Evolutionary conservation across 2,329 filamentous ascomycete genomes (phyloP), one percentile per base, ranked within the genome.

Genomic region (Alternaria sp.): DNA sequence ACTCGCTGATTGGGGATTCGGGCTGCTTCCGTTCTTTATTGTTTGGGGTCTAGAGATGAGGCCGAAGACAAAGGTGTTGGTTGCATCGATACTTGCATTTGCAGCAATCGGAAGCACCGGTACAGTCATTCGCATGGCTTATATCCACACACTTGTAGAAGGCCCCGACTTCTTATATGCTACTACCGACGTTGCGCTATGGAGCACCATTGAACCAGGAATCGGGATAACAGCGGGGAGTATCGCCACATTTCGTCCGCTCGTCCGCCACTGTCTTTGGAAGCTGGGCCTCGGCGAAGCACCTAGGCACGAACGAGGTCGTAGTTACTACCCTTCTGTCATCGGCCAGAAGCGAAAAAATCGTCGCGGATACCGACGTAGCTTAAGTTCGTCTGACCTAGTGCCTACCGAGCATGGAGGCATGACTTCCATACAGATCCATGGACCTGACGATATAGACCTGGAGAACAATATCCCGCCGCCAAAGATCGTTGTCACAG

Each of bases 1-100:
- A 10, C 54, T 67, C 4, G 71, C 75, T 2, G 77, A 78, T 51
- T 78, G 75, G 75, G 60, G 65, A 2, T 71, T 78, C n/a, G 74
- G 73, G 0, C 69, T 67, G 5, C 67, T 78, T 3, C 76, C 77
- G 3, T 80, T 85, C 9, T 84, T 84, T 60, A 77, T 90, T 4
- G 80, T 89, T 1, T 84, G 81, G 78, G 81, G 82, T 27, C 71
- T 89, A 28, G 82, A 87, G 57, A 87, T 89, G 82, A 82, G 82
- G 46, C 67, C 63, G 8, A 81, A 78, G 57, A 84, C 82, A 3
- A 89, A 88, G 68, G 32, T 82, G 7, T 81, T 85, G 2, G 77
- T 89, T 22, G 82, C 83, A 10, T 79, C 80, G 6, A 81, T 89
- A 45, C 75, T 90, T 51, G 81, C 81, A 7, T 82, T 89, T 78